A percentile compares a stretch with the other conserved stretches of the same genome.
phyloP scores from a whole-genome alignment of 139 green algal species.

The Haematococcus lacustris region DNA sequence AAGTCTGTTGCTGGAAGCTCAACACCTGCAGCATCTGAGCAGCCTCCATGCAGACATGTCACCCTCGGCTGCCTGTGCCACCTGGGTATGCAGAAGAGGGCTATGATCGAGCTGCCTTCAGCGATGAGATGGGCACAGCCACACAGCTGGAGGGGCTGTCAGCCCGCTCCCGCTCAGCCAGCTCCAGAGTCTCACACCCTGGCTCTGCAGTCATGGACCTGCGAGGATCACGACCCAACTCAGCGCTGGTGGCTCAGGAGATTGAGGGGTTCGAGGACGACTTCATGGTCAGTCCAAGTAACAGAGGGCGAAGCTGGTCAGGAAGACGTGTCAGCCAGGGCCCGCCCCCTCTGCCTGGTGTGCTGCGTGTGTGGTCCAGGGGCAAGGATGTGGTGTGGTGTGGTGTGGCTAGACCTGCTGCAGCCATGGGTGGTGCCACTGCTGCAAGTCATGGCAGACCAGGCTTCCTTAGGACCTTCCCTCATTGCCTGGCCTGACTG shows the following conservation, averaged over 20 bases:
- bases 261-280: slow-evolving; percentile 61
- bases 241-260: slow-evolving; percentile 42
- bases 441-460: no score
- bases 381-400: background rate
- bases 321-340: no score
- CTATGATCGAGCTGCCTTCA: no score
- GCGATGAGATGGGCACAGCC: slow-evolving; percentile 25
- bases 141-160: slow-evolving; percentile 26
- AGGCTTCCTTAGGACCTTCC: no score
- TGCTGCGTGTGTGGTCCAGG: background rate
- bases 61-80: no score
- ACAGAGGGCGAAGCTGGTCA: no score
- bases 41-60: no score
- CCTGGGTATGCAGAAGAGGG: no score
- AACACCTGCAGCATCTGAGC: no score
- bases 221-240: slow-evolving; percentile 48
- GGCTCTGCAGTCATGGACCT: slow-evolving; percentile 33
- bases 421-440: no score
- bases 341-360: background rate
- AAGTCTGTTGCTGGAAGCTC: no score
- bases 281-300: slow-evolving; percentile 37
- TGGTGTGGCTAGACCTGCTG: background rate
- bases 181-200: slow-evolving; percentile 15
- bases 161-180: slow-evolving; percentile 5
- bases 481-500: no score